These are phyloP conservation scores for Colletotrichum tabaci DNA, from an alignment of 2,329 filamentous ascomycete genomes.

Conservation along the genomic window DNA sequence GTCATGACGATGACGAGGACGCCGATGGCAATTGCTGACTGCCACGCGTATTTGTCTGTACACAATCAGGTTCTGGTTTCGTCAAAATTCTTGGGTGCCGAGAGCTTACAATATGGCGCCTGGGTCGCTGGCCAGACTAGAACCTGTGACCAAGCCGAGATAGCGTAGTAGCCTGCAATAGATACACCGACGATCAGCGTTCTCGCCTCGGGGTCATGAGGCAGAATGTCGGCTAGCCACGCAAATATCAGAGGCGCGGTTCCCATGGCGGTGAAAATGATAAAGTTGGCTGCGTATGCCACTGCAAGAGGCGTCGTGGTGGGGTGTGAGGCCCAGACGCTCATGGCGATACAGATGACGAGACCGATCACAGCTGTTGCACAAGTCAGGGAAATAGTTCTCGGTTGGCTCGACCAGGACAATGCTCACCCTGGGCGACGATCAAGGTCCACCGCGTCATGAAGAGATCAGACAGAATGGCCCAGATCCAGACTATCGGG, in stretches of 20 bases:
- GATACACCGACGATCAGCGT: slow-evolving; percentile 64
- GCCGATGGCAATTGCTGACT: slow-evolving; percentile 61
- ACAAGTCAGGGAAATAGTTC: neutral
- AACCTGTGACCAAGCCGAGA: slow-evolving; percentile 67
- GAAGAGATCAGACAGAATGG: slow-evolving; percentile 64
- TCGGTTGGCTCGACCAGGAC: neutral
- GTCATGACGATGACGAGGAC: slow-evolving; percentile 62
- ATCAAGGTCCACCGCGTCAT: slow-evolving; percentile 66
- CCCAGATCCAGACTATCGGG: slow-evolving; percentile 66
- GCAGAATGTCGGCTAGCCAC: slow-evolving; percentile 64
- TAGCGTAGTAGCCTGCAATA: slow-evolving; percentile 65
- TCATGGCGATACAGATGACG: slow-evolving; percentile 66
- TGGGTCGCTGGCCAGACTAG: slow-evolving; percentile 66
- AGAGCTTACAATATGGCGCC: slow-evolving; percentile 61
- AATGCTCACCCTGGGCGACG: slow-evolving; percentile 56
- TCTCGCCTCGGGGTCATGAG: slow-evolving; percentile 64
- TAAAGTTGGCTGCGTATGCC: slow-evolving; percentile 68
- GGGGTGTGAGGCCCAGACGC: slow-evolving; percentile 65
- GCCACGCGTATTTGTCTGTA: slow-evolving; percentile 62
- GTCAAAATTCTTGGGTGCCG: neutral
- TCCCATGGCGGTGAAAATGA: slow-evolving; percentile 62
- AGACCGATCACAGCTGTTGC: slow-evolving; percentile 58
- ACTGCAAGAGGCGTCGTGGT: slow-evolving; percentile 57
- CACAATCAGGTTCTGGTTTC: slow-evolving; percentile 3
- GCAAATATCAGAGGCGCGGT: slow-evolving; percentile 67